Base-by-base conservation (phyloP, 2,329 filamentous ascomycete genomes). In the Lachnellula suecica region DNA sequence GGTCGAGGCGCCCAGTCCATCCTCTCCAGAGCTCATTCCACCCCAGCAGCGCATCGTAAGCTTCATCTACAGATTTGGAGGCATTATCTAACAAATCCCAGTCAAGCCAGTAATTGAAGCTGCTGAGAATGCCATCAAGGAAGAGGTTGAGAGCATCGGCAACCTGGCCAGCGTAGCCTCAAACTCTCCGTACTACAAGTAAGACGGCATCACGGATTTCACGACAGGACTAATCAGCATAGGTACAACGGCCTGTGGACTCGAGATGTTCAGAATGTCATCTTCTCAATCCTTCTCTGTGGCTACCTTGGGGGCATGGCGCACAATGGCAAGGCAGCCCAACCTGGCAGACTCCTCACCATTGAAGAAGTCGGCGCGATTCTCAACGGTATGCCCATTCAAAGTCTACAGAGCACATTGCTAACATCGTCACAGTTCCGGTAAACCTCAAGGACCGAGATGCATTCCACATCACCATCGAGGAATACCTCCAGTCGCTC, bases 161-260 rank as follows among this genome's bases (percentile, higher is more conserved):
- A 83, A 86, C 60, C 82, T 99, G 41, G 81, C 83, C 56, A 73
- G 79, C 49, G 81, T 89, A 49, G 91, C 92, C 2, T 92, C 91
- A 23, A 81, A 89, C 68, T 87, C 95, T 65, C 93, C 94, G 0
- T 99, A 97, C 78, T 99, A 97, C 84, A 97, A 96, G 81, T 97
- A 67, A 43, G 72, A 49, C 7, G 23, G 38, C 24, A 15, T 25
- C 17, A 2, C 24, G 42, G 19, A 41, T 8, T 27, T 24, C 23
- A 8, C 25, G 4, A 25, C 31, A 6, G 20, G 43, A 35, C 54
- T 62, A 41, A 62, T 23, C 27, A 9, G 17, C 23, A 34, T 52
- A 85, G 83, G 62, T 86, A 95, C 76, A 97, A 97, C 72, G 76
- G 79, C 51, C 83, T 91, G 69, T 99, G 94, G 94, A 82, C 84